phyloP scores from a whole-genome alignment of 495 filamentous ascomycete genomes.

The Penicillium nucicola region DNA sequence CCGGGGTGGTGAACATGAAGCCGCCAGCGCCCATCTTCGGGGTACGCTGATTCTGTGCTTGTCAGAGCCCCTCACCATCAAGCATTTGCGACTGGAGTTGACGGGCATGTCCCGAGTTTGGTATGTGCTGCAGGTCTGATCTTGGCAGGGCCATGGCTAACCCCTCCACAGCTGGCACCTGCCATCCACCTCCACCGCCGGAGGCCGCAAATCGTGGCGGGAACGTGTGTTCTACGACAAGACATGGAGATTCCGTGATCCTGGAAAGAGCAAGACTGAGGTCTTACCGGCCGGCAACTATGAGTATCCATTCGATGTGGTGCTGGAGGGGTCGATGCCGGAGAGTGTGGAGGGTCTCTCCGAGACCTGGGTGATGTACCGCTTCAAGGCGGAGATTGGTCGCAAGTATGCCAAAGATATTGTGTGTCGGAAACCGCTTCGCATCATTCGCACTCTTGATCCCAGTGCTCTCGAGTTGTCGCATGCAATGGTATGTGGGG shows the following conservation, averaged over 20 bases:
- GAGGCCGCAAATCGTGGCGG: constrained; percentile 46
- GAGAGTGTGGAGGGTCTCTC: constrained; percentile 87
- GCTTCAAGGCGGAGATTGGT: constrained; percentile 82
- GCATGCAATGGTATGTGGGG: constrained; percentile 68
- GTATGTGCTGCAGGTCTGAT: constrained; percentile 43
- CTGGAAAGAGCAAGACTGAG: constrained; percentile 52
- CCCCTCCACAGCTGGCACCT: constrained; percentile 41
- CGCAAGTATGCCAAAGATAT: constrained; percentile 80
- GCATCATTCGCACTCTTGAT: constrained; percentile 83
- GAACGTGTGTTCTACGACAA: constrained; percentile 56
- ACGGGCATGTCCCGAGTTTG: constrained; percentile 67
- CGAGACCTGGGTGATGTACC: constrained; percentile 79
- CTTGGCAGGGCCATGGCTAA: constrained; percentile 1
- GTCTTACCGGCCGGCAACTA: constrained; percentile 75
- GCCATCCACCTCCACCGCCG: constrained; percentile 41
- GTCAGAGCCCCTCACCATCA: constrained; percentile 62
- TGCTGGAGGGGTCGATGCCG: constrained; percentile 69
- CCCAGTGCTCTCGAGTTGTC: constrained; percentile 76
- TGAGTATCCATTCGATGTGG: constrained; percentile 83
- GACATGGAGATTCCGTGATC: constrained; percentile 51
- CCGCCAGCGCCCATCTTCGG: constrained; percentile 69
- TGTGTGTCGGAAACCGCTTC: constrained; percentile 70
- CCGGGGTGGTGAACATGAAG: constrained; percentile 70
- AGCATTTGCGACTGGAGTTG: constrained; percentile 68
- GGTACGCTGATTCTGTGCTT: constrained; percentile 76